Conservation (phyloP, 805 yeast species). For the Brettanomyces anomalus region DNA sequence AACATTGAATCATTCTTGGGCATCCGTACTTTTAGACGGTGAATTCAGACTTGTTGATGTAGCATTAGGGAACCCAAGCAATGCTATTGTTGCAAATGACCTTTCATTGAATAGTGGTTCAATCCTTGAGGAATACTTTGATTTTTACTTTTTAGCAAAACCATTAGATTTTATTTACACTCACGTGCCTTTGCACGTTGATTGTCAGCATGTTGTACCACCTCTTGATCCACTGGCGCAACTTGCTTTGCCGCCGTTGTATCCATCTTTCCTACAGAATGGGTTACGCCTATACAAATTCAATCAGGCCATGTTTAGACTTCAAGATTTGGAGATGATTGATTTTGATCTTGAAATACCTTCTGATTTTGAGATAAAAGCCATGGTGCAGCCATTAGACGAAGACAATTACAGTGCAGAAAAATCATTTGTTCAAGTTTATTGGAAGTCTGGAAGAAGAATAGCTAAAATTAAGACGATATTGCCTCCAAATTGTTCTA, state of each 20-base stretch:
- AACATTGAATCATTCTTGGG: conserved; percentile 81
- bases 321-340: conserved; percentile 67
- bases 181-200: conserved; percentile 73
- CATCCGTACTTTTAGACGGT: conserved; percentile 63
- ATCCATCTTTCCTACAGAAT: conserved; percentile 66
- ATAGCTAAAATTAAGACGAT: conserved; percentile 72
- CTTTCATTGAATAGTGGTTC: conserved; percentile 27
- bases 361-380: conserved; percentile 55
- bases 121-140: conserved; percentile 11
- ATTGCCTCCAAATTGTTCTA: conserved; percentile 57
- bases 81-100: conserved; percentile 31
- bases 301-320: conserved; percentile 66
- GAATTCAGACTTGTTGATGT: conserved; percentile 79
- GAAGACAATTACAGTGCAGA: conserved; percentile 27
- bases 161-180: conserved; percentile 74
- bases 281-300: conserved; percentile 53
- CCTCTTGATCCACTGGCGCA: conserved; percentile 74
- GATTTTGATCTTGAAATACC: conserved; percentile 76
- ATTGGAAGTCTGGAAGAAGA: conserved; percentile 57
- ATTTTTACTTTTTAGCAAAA: conserved; percentile 65
- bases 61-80: conserved; percentile 49
- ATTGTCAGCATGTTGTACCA: conserved; percentile 81
- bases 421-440: conserved; percentile 69
- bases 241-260: conserved; percentile 74
- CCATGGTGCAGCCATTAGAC: conserved; percentile 38